phyloP scores from a whole-genome alignment of 768 basidiomycete genomes.

The Lentinula raphanica region DNA sequence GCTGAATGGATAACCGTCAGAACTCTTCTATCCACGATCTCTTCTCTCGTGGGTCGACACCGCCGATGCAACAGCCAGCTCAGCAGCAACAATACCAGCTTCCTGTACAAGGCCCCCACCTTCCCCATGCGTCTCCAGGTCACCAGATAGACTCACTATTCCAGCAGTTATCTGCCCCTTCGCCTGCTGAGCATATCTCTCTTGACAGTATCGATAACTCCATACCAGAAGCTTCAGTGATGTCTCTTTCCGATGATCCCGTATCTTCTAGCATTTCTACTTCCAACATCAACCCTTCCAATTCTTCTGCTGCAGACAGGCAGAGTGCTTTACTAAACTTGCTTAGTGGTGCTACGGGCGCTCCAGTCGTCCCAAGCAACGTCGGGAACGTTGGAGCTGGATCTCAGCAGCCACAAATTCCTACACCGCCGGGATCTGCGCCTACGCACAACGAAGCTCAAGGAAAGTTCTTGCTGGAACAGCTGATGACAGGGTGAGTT shows the following conservation, averaged over 20 bases:
- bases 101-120: constrained; percentile 29
- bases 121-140: constrained; percentile 40
- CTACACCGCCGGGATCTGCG: constrained; percentile 63
- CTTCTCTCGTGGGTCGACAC: constrained; percentile 52
- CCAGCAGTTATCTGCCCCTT: constrained; percentile 40
- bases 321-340: constrained; percentile 75
- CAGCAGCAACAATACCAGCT: constrained; percentile 28
- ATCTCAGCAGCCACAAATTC: constrained; percentile 46
- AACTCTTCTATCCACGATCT: constrained; percentile 39
- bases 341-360: constrained; percentile 44
- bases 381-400: constrained; percentile 10
- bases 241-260: constrained; percentile 42
- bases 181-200: constrained; percentile 32
- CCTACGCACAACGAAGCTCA: constrained; percentile 60
- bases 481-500: constrained; percentile 76
- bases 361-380: constrained; percentile 18
- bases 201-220: constrained; percentile 28
- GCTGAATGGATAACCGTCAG: constrained; percentile 35
- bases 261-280: constrained; percentile 13
- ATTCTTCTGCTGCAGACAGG: constrained; percentile 50
- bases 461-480: constrained; percentile 72
- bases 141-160: constrained; percentile 68
- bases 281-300: constrained; percentile 24
- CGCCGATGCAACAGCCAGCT: constrained; percentile 30
- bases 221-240: constrained; percentile 34